phyloP scores from a whole-genome alignment of 352 stramenopile genomes.

The Phytophthora crassamura region DNA sequence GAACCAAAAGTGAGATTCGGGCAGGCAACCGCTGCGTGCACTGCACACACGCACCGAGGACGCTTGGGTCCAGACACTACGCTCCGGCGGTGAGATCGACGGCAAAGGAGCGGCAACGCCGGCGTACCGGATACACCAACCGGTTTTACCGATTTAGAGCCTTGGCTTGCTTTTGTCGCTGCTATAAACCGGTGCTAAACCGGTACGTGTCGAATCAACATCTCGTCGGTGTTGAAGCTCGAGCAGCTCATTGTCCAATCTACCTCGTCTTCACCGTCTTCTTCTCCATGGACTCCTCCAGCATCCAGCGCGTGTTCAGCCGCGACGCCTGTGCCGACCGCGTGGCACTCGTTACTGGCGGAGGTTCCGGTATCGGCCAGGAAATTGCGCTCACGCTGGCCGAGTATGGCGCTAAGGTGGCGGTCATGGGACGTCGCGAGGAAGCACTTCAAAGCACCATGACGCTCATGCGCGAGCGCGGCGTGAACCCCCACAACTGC shows the following conservation, averaged over 20 bases:
- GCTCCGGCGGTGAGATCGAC: conserved; percentile 13
- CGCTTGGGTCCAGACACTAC: conserved; percentile 14
- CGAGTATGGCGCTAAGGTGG: conserved; percentile 92
- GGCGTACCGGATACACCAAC: not conserved
- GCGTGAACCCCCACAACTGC: conserved; percentile 39
- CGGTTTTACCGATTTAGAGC: conserved; percentile 1
- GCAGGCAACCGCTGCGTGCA: not conserved
- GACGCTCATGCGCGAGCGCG: conserved; percentile 48
- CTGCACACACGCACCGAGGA: conserved; percentile 4
- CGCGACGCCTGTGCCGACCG: conserved; percentile 56
- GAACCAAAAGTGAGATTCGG: not conserved
- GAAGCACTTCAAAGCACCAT: conserved; percentile 91
- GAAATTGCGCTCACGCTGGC: conserved; percentile 93
- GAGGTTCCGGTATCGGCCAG: conserved; percentile 95
- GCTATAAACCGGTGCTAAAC: not conserved
- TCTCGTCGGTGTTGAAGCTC: not conserved
- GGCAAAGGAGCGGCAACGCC: conserved; percentile 2
- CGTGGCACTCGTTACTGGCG: conserved; percentile 94
- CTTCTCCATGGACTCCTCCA: conserved; percentile 57
- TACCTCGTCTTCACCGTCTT: not conserved
- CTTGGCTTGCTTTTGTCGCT: conserved; percentile 5
- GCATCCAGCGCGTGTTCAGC: conserved; percentile 63
- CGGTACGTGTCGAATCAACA: conserved; percentile 18
- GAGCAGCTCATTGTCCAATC: not conserved
- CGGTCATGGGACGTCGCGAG: conserved; percentile 94